Conservation (phyloP, 306 rosid genomes). For the Quercus robur region DNA sequence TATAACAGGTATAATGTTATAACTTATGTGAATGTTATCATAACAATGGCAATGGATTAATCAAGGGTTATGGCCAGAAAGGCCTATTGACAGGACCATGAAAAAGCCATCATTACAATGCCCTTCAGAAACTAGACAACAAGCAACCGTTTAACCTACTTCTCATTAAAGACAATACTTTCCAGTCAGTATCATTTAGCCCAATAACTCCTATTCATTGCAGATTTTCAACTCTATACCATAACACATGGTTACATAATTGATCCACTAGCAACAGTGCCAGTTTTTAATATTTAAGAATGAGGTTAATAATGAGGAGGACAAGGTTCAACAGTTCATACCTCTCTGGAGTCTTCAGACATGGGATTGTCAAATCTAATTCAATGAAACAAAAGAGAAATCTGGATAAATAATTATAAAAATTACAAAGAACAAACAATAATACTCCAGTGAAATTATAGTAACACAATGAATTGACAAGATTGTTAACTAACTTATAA, state of each 20-base stretch:
- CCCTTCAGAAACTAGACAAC: neutral
- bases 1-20: too few species aligned
- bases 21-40: neutral
- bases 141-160: neutral
- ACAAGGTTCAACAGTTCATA: slow-evolving; percentile 30
- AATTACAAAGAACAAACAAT: neutral
- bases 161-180: neutral
- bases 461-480: neutral
- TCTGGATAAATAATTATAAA: neutral
- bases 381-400: slow-evolving; percentile 9
- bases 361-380: slow-evolving; percentile 76
- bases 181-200: neutral
- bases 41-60: neutral
- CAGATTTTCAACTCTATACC: neutral
- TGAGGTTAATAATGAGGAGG: slow-evolving; percentile 1
- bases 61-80: neutral
- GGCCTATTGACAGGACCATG: neutral
- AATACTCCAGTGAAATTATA: neutral
- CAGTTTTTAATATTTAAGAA: neutral
- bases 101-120: neutral
- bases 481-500: slow-evolving; percentile 1
- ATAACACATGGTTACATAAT: too few species aligned
- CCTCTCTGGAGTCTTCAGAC: slow-evolving; percentile 89
- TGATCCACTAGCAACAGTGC: too few species aligned
- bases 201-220: neutral